These are phyloP conservation scores for Pleomassaria siparia DNA, from an alignment of 2,329 filamentous ascomycete genomes.

Conservation along the genomic window DNA sequence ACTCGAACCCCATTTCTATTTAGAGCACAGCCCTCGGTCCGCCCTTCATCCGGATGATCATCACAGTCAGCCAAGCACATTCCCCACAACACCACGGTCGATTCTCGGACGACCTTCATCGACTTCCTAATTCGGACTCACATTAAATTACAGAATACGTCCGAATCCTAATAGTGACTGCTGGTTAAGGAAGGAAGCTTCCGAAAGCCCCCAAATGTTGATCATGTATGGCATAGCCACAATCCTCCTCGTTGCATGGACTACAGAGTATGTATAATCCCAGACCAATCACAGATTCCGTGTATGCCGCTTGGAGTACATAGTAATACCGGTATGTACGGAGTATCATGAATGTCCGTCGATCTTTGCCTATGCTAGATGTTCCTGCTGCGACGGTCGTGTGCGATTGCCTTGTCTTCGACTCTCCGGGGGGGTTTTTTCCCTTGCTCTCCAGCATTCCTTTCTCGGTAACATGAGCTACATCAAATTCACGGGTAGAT, in stretches of 20 bases:
- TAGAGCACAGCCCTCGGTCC: constrained; percentile 1
- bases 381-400: too few species aligned
- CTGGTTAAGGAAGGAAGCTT: neutral
- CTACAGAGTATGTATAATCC: too few species aligned
- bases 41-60: neutral
- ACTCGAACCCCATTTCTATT: neutral
- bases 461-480: too few species aligned
- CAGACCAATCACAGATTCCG: too few species aligned
- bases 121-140: neutral
- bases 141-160: neutral
- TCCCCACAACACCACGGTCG: neutral
- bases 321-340: too few species aligned
- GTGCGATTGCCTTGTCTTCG: too few species aligned
- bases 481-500: too few species aligned
- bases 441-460: too few species aligned
- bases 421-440: too few species aligned
- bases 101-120: neutral
- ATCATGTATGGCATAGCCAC: neutral
- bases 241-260: neutral
- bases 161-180: neutral
- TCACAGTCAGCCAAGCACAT: neutral
- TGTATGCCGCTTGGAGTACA: too few species aligned
- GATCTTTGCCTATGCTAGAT: too few species aligned
- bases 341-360: too few species aligned
- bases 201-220: neutral